Conservation (phyloP, 495 filamentous ascomycete species). For the Recurvomyces mirabilis region DNA sequence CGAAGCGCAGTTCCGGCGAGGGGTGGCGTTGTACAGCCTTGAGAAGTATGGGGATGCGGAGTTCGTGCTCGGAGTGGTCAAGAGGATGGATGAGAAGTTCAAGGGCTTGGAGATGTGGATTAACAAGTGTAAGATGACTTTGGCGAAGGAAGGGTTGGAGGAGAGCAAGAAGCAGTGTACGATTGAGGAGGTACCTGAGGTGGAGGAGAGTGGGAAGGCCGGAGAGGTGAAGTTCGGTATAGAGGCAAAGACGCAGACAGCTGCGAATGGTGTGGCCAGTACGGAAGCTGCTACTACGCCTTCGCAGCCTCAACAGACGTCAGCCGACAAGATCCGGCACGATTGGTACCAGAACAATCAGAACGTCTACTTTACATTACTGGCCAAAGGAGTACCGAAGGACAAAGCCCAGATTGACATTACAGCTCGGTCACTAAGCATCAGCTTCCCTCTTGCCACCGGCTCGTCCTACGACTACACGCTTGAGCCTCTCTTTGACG, state of each 20-base stretch:
- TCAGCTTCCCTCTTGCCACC: constrained; percentile 54
- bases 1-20: constrained; percentile 69
- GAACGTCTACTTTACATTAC: constrained; percentile 55
- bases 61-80: constrained; percentile 57
- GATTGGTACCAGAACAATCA: constrained; percentile 70
- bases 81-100: constrained; percentile 48
- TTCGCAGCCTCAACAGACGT: constrained; percentile 34
- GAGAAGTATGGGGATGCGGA: constrained; percentile 65
- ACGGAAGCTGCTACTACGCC: not conserved
- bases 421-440: constrained; percentile 41
- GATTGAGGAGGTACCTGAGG: constrained; percentile 53
- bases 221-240: constrained; percentile 3
- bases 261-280: not conserved
- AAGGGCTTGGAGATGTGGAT: constrained; percentile 54
- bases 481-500: constrained; percentile 57
- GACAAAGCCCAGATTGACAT: constrained; percentile 50
- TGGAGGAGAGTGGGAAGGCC: constrained; percentile 35
- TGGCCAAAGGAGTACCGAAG: constrained; percentile 60
- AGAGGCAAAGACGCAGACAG: not conserved
- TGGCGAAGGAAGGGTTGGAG: constrained; percentile 37
- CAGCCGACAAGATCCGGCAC: constrained; percentile 55
- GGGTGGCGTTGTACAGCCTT: constrained; percentile 58
- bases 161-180: constrained; percentile 48
- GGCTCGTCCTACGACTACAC: constrained; percentile 53
- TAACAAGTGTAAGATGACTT: constrained; percentile 43